phyloP scores from a whole-genome alignment of 176 grass and related monocot genomes.

The Poa annua region DNA sequence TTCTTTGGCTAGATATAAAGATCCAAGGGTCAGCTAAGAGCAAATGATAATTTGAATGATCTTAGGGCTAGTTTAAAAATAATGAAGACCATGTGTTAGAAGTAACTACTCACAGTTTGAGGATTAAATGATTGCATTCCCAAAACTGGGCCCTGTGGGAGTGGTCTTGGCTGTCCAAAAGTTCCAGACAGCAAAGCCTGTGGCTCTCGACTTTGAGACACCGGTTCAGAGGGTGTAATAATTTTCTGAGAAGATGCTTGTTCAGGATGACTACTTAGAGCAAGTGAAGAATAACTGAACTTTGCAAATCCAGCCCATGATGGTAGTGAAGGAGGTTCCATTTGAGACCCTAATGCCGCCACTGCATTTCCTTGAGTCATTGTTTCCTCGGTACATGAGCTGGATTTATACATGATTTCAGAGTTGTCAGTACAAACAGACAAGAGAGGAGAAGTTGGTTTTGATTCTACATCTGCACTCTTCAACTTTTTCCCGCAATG shows the following conservation, averaged over 20 bases:
- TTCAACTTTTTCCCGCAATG: constrained; percentile 23
- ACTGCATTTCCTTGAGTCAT: constrained; percentile 18
- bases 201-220: constrained; percentile 18
- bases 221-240: neutral
- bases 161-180: constrained; percentile 43
- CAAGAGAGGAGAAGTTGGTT: neutral
- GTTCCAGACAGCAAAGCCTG: constrained; percentile 34
- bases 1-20: neutral
- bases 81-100: neutral
- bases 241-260: constrained; percentile 22
- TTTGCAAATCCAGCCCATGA: constrained; percentile 8
- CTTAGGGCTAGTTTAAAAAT: neutral
- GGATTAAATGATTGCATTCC: neutral
- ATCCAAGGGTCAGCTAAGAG: constrained; percentile 20
- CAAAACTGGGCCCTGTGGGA: neutral
- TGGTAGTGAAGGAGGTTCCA: constrained; percentile 30
- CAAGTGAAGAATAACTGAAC: constrained; percentile 36
- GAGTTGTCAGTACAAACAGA: neutral
- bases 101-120: constrained; percentile 21
- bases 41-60: neutral
- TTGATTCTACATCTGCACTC: neutral
- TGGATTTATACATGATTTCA: constrained; percentile 1
- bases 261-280: neutral
- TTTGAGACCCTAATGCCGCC: neutral
- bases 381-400: neutral